Percentiles rank a stretch among this genome's conserved stretches.
Evolutionary conservation across 495 filamentous ascomycete genomes (phyloP).

Genomic region (Stereocaulon alpinum): DNA sequence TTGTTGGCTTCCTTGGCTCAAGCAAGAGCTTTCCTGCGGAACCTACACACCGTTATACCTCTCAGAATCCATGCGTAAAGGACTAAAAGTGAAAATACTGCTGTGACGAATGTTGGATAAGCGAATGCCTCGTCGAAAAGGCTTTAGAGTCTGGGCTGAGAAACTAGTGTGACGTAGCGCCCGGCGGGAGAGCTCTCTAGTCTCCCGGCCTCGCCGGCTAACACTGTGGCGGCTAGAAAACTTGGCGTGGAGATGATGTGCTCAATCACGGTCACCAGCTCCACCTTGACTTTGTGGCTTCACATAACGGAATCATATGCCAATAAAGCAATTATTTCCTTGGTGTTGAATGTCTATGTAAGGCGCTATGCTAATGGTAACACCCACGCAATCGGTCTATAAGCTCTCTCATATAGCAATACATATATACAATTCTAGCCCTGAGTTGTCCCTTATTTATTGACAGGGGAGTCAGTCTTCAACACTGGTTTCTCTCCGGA

Average conservation of each 20-base stretch:
- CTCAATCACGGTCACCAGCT: too few relatives aligned
- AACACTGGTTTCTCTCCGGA: conserved; percentile 32
- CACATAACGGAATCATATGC: too few relatives aligned
- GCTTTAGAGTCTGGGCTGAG: too few relatives aligned
- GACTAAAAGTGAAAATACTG: not conserved
- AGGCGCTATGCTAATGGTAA: not conserved
- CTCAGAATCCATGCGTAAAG: too few relatives aligned
- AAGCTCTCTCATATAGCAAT: not conserved
- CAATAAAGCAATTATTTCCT: not conserved
- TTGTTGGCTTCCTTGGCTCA: too few relatives aligned
- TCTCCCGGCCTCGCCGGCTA: not conserved
- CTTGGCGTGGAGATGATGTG: too few relatives aligned
- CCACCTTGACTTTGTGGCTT: too few relatives aligned
- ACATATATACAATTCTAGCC: not conserved
- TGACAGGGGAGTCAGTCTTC: conserved; percentile 31
- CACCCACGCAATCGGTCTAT: not conserved
- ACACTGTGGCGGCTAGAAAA: too few relatives aligned
- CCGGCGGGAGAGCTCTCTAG: not conserved
- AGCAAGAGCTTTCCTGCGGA: too few relatives aligned
- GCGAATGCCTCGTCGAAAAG: too few relatives aligned
- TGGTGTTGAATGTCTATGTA: not conserved
- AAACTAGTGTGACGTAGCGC: not conserved
- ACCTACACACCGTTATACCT: not conserved
- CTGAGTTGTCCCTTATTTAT: conserved; percentile 31
- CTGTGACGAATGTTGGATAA: not conserved